phyloP scores from a whole-genome alignment of 805 yeast genomes.

The Candida wancherniae region DNA sequence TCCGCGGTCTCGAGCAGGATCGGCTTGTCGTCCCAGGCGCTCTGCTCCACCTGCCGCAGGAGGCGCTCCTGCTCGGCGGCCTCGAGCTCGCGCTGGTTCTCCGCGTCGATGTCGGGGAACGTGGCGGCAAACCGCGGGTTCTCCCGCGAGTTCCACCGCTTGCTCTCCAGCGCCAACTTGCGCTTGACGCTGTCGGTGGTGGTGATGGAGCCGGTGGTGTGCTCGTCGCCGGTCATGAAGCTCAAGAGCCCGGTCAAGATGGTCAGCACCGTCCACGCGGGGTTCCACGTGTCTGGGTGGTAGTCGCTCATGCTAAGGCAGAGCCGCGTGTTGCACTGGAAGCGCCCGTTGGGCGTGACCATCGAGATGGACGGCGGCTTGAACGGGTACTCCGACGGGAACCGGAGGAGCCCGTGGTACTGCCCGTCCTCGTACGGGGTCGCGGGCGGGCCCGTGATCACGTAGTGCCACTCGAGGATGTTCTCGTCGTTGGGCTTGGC shows the following conservation, averaged over 20 bases:
- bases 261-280: conserved; percentile 91
- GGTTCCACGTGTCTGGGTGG: conserved; percentile 95
- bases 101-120: conserved; percentile 63
- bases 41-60: conserved; percentile 5
- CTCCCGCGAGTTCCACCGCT: conserved; percentile 51
- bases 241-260: conserved; percentile 82
- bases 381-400: conserved; percentile 84
- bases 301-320: conserved; percentile 92
- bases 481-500: conserved; percentile 88
- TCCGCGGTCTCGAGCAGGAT: conserved; percentile 31
- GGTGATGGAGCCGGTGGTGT: conserved; percentile 75
- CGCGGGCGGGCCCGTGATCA: conserved; percentile 86
- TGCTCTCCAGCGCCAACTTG: conserved; percentile 54
- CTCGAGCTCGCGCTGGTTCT: conserved; percentile 33
- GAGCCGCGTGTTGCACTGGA: conserved; percentile 71
- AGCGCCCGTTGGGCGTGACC: conserved; percentile 88
- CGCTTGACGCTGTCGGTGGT: conserved; percentile 58
- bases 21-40: conserved; percentile 4
- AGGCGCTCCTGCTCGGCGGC: conserved; percentile 16
- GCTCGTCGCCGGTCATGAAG: conserved; percentile 86
- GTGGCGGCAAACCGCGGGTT: conserved; percentile 55
- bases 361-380: conserved; percentile 87
- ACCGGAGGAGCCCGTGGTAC: conserved; percentile 81
- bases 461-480: conserved; percentile 90
- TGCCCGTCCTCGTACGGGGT: conserved; percentile 86